Evolutionary conservation across 2,329 filamentous ascomycete species (phyloP).

Genomic region (Raffaelea deltoideospora): DNA sequence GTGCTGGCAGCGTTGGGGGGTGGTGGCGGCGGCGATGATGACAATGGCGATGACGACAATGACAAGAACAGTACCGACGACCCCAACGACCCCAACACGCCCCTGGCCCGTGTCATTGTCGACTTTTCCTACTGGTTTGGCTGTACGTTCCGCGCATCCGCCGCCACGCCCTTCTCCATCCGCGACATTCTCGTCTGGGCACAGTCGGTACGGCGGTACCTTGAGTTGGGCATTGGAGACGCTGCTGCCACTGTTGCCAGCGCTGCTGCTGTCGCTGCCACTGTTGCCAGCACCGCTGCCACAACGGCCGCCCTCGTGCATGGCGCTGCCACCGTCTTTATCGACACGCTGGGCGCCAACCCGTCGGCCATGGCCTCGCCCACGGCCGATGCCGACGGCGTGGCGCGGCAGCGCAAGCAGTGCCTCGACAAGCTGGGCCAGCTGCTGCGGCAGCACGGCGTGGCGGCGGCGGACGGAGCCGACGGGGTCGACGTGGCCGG

Average conservation of each 20-base stretch:
- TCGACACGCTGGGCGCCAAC: conserved; percentile 90
- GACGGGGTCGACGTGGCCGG: conserved; percentile 37
- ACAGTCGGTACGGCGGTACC: conserved; percentile 72
- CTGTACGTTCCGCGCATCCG: conserved; percentile 57
- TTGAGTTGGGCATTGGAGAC: too few species aligned
- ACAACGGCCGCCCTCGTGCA: conserved; percentile 44
- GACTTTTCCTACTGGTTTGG: conserved; percentile 91
- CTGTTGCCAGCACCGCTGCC: too few species aligned
- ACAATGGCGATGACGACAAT: too few species aligned
- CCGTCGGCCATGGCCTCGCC: conserved; percentile 72
- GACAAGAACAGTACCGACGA: too few species aligned
- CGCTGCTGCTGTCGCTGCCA: too few species aligned
- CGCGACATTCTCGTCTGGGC: conserved; percentile 90
- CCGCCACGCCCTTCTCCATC: conserved; percentile 69
- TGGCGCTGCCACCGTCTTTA: conserved; percentile 87
- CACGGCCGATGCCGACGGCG: conserved; percentile 44
- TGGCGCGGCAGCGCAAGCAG: conserved; percentile 52
- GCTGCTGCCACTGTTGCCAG: too few species aligned
- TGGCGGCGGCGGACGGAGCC: too few species aligned
- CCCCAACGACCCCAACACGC: conserved; percentile 18
- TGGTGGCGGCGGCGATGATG: too few species aligned
- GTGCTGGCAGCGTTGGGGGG: conserved; percentile 66
- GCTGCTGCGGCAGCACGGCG: conserved; percentile 35
- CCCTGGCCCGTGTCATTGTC: conserved; percentile 56
- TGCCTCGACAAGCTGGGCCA: conserved; percentile 61